Base-by-base conservation (phyloP, 768 basidiomycete species). In the Leucocoprinus birnbaumii region DNA sequence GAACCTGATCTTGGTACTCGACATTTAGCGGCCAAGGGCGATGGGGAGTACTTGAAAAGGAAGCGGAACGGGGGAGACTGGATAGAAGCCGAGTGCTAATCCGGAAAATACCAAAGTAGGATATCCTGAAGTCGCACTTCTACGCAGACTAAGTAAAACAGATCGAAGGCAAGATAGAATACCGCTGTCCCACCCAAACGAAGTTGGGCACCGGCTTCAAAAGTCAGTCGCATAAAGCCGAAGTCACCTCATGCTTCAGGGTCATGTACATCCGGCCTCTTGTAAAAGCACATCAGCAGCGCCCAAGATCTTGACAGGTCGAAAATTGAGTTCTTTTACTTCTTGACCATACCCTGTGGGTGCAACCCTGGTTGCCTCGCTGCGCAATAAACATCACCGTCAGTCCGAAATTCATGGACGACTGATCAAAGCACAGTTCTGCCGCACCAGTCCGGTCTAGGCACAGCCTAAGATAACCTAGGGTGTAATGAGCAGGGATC, bases 111-210 rank as follows among this genome's bases (percentile, higher is more conserved):
- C 44, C 44, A 53, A 25, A 47, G 44, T 9, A 22, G 44, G 52
- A 38, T 46, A 25, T 18, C 27, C 3, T 38, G 38, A 38, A 16
- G 38, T n/a, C 8, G 9, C 38, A 38, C 16, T 38, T 38, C 13
- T 16, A 16, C 4, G 38, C 38, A 10, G 45, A 42, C 25, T 38
- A 14, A 25, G 43, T 41, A 43, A 40, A 55, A 2, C 10, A 21
- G n/a, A 41, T 27, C 24, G 49, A 18, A 37, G 14, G 27, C 31
- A 38, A 42, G 48, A 42, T 55, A 55, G 43, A 26, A 55, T 42
- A 48, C 41, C 47, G 54, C 25, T 43, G 38, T 43, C 38, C 47
- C 47, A 48, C 47, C 54, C 40, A 46, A 54, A 54, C n/a, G n/a
- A n/a, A n/a, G n/a, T n/a, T n/a, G n/a, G n/a, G n/a, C n/a, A 48